Evolutionary conservation across 2,329 filamentous ascomycete species (phyloP).

Genomic region (Colletotrichum orbiculare): DNA sequence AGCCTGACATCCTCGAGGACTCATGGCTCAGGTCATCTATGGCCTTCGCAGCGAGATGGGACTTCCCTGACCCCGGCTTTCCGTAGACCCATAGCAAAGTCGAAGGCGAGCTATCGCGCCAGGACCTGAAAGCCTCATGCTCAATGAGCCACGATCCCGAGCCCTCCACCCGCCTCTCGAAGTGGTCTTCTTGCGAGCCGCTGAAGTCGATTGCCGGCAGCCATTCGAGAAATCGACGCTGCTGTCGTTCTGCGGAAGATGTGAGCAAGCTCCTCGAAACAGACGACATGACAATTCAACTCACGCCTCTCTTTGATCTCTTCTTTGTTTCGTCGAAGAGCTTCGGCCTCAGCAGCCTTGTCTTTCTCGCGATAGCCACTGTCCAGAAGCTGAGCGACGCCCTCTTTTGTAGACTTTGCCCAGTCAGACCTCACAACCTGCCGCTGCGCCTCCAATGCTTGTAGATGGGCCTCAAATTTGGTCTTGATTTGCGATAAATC

Average conservation of each 20-base stretch:
- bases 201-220: conserved; percentile 11
- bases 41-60: conserved; percentile 1
- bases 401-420: no score
- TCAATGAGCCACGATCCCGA: conserved; percentile 3
- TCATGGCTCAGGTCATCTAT: conserved; percentile 2
- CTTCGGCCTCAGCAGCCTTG: no score
- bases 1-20: no score
- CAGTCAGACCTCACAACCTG: no score
- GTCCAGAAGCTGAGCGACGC: no score
- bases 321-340: neutral
- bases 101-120: neutral
- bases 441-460: neutral
- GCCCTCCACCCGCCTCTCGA: neutral
- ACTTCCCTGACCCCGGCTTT: conserved; percentile 16
- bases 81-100: conserved; percentile 11
- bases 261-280: neutral
- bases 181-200: conserved; percentile 1
- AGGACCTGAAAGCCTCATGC: neutral
- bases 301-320: neutral
- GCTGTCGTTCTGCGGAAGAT: neutral
- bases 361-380: no score
- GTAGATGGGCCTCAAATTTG: neutral
- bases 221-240: conserved; percentile 1
- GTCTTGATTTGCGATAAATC: conserved; percentile 5
- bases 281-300: neutral